Evolutionary conservation across 768 basidiomycete species (phyloP), one percentile per base, ranked within the genome.

Genomic region (Mycena epipterygia): DNA sequence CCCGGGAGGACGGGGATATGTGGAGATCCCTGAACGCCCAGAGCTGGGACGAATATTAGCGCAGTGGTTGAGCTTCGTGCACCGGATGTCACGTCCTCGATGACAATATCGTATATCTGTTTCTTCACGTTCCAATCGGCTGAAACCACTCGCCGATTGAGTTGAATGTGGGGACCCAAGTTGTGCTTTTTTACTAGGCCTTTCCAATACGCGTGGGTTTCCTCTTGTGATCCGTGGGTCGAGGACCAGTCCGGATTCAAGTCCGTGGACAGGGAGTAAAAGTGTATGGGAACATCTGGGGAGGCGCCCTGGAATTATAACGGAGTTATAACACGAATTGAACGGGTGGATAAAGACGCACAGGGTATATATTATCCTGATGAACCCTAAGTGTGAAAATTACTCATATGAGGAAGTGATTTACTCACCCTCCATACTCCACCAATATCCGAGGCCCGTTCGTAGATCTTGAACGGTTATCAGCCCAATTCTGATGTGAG

Each of bases 381-480:
- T 44, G 16, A 39, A 29, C 53, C 21, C 19, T 21, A 17, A 30
- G 19, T 35, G 17, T 23, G n/a, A 23, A 51, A 12, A 35, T 57
- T 27, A 14, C 27, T 12, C 25, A 30, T 14, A 8, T 23, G n/a
- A 39, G 7, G 23, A 13, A 16, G 29, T 9, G 41, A n/a, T 44
- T 35, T 3, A 79, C 86, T 71, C 62, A 89, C 87, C 68, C 86
- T 80, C 87, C 88, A 89, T 33, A 86, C 86, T 41, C 88, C 87
- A 13, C 88, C 88, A 21, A 88, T 80, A 41, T 84, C 83, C 4
- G 59, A 56, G 6, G 75, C 83, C 30, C 46, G 46, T 27, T 62
- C 60, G 19, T 49, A 62, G 21, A 62, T 51, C 60, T 62, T 23
- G 14, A 27, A 19, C 1, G 17, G 9, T 52, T 9, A 63, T n/a